Evolutionary conservation across 441 rosid species (phyloP).

Genomic region (Pelargonium citronellum): DNA sequence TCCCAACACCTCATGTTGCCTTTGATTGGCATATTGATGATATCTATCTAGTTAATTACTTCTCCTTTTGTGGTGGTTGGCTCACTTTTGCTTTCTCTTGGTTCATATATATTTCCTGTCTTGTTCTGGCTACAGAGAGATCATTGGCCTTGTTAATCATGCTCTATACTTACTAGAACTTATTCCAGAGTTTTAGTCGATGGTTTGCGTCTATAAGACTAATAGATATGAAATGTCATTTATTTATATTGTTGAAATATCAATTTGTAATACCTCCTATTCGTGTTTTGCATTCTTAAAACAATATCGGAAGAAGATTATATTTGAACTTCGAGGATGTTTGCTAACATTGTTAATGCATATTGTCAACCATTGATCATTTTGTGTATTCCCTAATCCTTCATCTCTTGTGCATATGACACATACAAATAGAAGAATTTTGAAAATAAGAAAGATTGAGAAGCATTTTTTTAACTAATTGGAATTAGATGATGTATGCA

Average conservation of each 20-base stretch:
- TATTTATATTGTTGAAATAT: constrained; percentile 4
- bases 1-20: too few species aligned
- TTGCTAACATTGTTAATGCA: neutral
- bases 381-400: too few species aligned
- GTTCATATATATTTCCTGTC: too few species aligned
- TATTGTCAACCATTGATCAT: constrained; percentile 1
- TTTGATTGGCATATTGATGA: too few species aligned
- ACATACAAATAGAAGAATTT: constrained; percentile 5
- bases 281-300: constrained; percentile 1
- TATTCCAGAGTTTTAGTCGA: constrained; percentile 2
- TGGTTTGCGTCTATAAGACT: constrained; percentile 15
- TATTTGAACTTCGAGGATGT: constrained; percentile 15
- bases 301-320: constrained; percentile 9
- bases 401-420: too few species aligned
- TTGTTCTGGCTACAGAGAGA: too few species aligned
- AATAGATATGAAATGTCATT: constrained; percentile 14
- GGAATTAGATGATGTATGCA: neutral
- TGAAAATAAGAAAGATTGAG: neutral
- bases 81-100: too few species aligned
- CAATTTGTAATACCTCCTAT: constrained; percentile 6
- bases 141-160: too few species aligned
- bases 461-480: constrained; percentile 5
- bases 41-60: too few species aligned
- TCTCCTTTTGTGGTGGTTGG: too few species aligned
- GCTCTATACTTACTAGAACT: neutral